Evolutionary conservation across 2,329 filamentous ascomycete species (phyloP), one percentile per base, ranked within the genome.

Genomic region (Fusarium veterinarium): DNA sequence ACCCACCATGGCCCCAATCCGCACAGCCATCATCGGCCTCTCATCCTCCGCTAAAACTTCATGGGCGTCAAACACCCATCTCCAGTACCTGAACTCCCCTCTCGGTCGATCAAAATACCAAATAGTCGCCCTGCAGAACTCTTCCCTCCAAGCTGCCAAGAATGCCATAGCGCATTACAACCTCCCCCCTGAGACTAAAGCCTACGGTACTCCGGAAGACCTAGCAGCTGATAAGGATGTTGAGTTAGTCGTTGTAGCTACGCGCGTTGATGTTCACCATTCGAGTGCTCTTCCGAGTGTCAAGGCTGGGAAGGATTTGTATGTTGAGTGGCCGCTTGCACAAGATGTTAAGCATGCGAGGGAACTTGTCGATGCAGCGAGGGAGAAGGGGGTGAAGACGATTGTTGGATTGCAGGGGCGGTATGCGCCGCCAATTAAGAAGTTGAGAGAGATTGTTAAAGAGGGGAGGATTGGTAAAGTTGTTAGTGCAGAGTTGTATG

Each of bases 261-360:
- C 87, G 0, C 83, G 87, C 8, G 88, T 89, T 1, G 87, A 90
- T 64, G 82, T 83, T 2, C 89, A 91, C 68, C 81, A 84, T 48
- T 63, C 79, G 5, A 84, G 83, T 4, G 80, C 84, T 1, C 79
- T 82, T 16, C 86, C 88, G 0, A 86, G 84, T 20, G 69, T 90
- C 3, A 79, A 80, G 19, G 85, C 86, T 0, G 89, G 88, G 0
- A 90, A 90, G 76, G 74, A 80, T 0, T 82, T 88, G 0, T 91
- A 82, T 63, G 83, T 89, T 1, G 89, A 91, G 79, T 91, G 89
- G 87, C 89, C 88, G 10, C 80, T 91, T 1, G 87, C 86, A 0
- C 79, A 85, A 19, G 83, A 86, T 59, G 76, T 79, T 1, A 62
- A 74, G 5, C 79, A 83, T 3, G 86, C 84, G 0, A 72, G 76